Evolutionary conservation across 2,329 filamentous ascomycete genomes (phyloP).

Genomic region (Calonectria honghensis): DNA sequence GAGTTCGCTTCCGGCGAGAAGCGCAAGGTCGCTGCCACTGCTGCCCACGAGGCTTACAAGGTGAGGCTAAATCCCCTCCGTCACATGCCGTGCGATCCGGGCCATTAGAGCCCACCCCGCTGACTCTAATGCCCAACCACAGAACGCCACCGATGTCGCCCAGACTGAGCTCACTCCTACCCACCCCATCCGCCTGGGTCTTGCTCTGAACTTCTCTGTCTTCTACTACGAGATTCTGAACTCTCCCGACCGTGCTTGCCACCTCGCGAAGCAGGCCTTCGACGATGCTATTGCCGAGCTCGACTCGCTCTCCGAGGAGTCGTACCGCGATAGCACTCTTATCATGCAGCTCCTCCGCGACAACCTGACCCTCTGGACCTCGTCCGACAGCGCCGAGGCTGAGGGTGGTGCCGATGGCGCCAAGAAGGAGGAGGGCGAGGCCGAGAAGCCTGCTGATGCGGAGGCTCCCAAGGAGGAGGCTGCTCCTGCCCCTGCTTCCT

Average conservation of each 20-base stretch:
- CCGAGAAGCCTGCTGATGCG: constrained; percentile 62
- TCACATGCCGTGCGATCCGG: constrained; percentile 55
- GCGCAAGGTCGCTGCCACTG: constrained; percentile 90
- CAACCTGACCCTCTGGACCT: constrained; percentile 99
- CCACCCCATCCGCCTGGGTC: constrained; percentile 97
- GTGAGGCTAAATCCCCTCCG: constrained; percentile 69
- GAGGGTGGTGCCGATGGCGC: constrained; percentile 76
- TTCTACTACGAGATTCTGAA: constrained; percentile 99
- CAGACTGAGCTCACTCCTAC: constrained; percentile 98
- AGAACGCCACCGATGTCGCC: constrained; percentile 98
- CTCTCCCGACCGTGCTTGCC: constrained; percentile 97
- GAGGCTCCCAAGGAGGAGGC: constrained; percentile 68
- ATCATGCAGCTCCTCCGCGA: constrained; percentile 99
- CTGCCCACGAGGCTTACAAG: constrained; percentile 98
- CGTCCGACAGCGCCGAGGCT: constrained; percentile 88
- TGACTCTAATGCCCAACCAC: constrained; percentile 48
- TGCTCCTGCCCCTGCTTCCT: constrained; percentile 70
- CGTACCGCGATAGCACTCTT: constrained; percentile 98
- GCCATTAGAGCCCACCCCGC: constrained; percentile 44
- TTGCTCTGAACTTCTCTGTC: constrained; percentile 99
- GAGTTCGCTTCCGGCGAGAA: constrained; percentile 96
- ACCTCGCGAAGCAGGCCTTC: constrained; percentile 99
- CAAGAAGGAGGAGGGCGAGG: constrained; percentile 78
- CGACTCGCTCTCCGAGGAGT: constrained; percentile 97
- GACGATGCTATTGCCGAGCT: constrained; percentile 99